Evolutionary conservation across 2,329 filamentous ascomycete species (phyloP), one percentile per base, ranked within the genome.

Genomic region (Ascochyta pisi): DNA sequence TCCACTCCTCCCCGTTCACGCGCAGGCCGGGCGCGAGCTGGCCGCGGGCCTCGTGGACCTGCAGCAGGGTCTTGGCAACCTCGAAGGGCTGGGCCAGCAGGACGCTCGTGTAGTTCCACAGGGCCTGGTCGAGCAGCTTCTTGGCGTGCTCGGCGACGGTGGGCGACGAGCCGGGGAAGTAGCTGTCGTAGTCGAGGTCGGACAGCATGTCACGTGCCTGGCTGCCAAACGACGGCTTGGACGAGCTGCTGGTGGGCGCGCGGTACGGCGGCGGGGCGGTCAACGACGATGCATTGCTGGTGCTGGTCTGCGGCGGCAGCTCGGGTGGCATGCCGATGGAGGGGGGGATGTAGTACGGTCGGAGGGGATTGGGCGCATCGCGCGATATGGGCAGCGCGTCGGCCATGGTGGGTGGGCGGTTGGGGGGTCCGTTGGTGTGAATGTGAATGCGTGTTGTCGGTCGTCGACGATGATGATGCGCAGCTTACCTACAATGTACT

Each of bases 81-180:
- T 98, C 95, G 75, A 99, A 98, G 13, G 95, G 95, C 78, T 99
- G 95, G 50, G 92, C 90, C 73, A 96, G 88, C 69, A 98, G 77
- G 23, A 96, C 88, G 54, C 89, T 92, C 13, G 89, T 89, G 78
- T 99, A 99, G 73, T 95, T 94, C 88, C 93, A 96, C 75, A 96
- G 74, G 62, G 95, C 86, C 74, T 93, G 89, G 73, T 98, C 92
- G 43, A 96, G 72, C 58, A 96, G 79, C 60, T 89, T 88, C 72
- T 89, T 91, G 39, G 89, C 81, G 61, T 89, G 89, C 65, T 91
- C 89, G 10, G 92, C 83, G 26, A 77, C 64, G 9, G 87, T 83
- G 0, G 90, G 90, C 26, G 89, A 91, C 22, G 85, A 81, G 54
- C 96, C 91, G 37, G 88, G 83, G 22, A 96, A 81, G 74, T 96